Base-by-base conservation (phyloP, 1,139 yeast species). In the Geotrichum carabidarum region DNA sequence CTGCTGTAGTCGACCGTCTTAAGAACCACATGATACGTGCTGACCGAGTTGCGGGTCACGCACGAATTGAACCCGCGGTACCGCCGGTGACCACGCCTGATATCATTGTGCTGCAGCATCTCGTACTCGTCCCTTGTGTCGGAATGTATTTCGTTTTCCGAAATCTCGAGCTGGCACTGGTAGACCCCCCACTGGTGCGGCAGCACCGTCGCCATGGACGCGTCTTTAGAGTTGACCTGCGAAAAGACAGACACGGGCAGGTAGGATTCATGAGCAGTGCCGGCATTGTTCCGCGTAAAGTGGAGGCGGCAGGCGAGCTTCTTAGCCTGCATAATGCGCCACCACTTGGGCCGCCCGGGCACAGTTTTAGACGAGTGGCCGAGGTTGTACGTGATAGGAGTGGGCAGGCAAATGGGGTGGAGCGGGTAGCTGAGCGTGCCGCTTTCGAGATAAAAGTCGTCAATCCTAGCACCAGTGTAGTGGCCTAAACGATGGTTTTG, bases 311-410 rank as follows among this genome's bases (percentile, higher is more conserved):
- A 55, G 35, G 50, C 53, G 30, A 50, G 56, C 53, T 58, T 60
- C 36, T 42, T 48, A 27, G 54, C 42, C 36, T 52, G 50, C 44
- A 43, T 30, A 11, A 57, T 51, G 49, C 53, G 50, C 64, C 64
- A 63, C 65, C 65, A 63, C 37, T 60, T 59, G 17, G 56, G 47
- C 27, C 53, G 53, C 9, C 65, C 65, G 8, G 58, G 57, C 35
- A 57, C 54, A 5, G 59, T 59, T 9, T 54, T 53, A 8, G 56
- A 59, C 31, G 54, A 31, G 17, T 50, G 50, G 36, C 61, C 58
- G 14, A 62, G 56, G 53, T 61, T 59, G 48, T 57, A 54, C 8
- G 61, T 55, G 27, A 57, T 57, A 11, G 65, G 63, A 37, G 63
- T 60, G 1, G 63, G 56, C 15, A 60, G 52, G 15, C 62, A 54